These are phyloP conservation scores for Ganoderma lucidum DNA, from an alignment of 1,284 basidiomycete genomes.

Conservation along the genomic window DNA sequence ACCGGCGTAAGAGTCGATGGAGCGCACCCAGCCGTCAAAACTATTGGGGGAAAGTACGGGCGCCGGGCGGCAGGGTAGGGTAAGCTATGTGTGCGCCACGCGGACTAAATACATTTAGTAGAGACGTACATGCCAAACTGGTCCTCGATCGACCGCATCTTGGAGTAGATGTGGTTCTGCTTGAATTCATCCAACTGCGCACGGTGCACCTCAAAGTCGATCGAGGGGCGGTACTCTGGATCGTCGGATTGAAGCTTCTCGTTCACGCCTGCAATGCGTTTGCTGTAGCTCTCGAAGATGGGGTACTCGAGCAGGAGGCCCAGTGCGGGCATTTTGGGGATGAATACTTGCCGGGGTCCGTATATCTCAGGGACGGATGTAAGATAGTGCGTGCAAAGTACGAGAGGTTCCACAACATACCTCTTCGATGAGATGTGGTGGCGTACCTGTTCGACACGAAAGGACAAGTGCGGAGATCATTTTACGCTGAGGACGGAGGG, in stretches of 20 bases:
- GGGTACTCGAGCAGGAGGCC: slow-evolving; percentile 96
- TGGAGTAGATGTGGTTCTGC: slow-evolving; percentile 82
- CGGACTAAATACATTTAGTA: neutral
- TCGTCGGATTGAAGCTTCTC: slow-evolving; percentile 59
- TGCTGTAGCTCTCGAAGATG: slow-evolving; percentile 85
- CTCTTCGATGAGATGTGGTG: slow-evolving; percentile 76
- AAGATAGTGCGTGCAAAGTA: neutral
- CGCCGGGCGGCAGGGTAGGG: neutral
- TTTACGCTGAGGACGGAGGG: slow-evolving; percentile 74
- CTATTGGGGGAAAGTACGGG: slow-evolving; percentile 44
- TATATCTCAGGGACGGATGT: slow-evolving; percentile 51
- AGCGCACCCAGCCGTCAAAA: slow-evolving; percentile 80
- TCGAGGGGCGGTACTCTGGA: slow-evolving; percentile 65
- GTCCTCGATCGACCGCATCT: slow-evolving; percentile 87
- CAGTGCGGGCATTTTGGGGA: slow-evolving; percentile 97
- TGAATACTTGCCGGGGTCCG: slow-evolving; percentile 80
- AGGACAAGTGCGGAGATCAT: slow-evolving; percentile 95
- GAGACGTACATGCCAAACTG: slow-evolving; percentile 77
- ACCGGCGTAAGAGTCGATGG: slow-evolving; percentile 74
- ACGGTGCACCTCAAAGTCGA: slow-evolving; percentile 75
- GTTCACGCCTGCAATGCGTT: slow-evolving; percentile 67
- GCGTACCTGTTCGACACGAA: slow-evolving; percentile 78
- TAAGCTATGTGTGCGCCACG: neutral
- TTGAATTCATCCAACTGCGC: slow-evolving; percentile 84
- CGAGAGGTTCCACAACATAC: slow-evolving; percentile 43